Conservation (phyloP, 305 asterid genomes). For the Solanum hybrid region DNA sequence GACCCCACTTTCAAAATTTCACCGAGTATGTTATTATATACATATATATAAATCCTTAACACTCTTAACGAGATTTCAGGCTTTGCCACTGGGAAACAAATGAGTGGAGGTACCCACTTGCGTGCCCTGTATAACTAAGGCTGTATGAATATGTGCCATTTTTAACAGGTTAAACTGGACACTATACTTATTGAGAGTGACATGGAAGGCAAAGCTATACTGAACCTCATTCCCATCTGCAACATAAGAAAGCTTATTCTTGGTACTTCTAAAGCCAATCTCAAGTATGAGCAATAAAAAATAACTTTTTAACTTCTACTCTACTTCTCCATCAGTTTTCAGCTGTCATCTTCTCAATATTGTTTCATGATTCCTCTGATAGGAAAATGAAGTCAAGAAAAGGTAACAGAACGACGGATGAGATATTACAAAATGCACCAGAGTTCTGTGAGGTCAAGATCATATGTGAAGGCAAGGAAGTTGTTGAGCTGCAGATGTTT, state of each 20-base stretch:
- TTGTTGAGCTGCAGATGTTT: slow-evolving; percentile 16
- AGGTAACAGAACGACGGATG: slow-evolving; percentile 32
- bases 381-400: slow-evolving; percentile 48
- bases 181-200: slow-evolving; percentile 68
- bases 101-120: background rate
- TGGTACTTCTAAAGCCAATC: slow-evolving; percentile 41
- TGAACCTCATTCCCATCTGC: slow-evolving; percentile 73
- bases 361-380: background rate
- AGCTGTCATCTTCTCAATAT: background rate
- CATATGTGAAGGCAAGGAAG: slow-evolving; percentile 66
- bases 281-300: slow-evolving; percentile 28
- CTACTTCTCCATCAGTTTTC: background rate
- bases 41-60: background rate
- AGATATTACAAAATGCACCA: slow-evolving; percentile 43
- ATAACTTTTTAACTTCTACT: background rate
- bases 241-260: slow-evolving; percentile 49
- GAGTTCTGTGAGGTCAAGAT: slow-evolving; percentile 61
- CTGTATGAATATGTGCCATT: background rate
- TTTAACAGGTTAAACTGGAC: slow-evolving; percentile 51
- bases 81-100: background rate
- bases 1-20: background rate
- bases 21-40: too few relatives aligned
- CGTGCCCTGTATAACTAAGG: background rate
- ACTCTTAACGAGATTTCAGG: background rate
- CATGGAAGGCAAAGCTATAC: slow-evolving; percentile 55